phyloP scores from a whole-genome alignment of 2,329 filamentous ascomycete genomes.

The Colletotrichum sp. region DNA sequence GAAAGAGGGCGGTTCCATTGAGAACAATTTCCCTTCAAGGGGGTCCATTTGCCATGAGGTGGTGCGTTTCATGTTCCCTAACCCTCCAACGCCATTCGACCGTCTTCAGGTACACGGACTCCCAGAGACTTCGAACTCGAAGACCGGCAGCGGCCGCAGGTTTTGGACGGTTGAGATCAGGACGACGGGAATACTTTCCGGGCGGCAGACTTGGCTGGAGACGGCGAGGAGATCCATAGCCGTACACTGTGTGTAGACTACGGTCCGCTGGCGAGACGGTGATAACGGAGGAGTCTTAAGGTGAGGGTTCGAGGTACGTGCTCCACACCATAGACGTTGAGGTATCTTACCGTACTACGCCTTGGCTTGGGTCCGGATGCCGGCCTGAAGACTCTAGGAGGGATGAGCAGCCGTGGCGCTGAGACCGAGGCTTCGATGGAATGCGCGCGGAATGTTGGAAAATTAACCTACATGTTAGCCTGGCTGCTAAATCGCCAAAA shows the following conservation, averaged over 20 bases:
- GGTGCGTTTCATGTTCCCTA: slow-evolving; percentile 21
- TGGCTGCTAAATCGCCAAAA: neutral
- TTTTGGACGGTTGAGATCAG: neutral
- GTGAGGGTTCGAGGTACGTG: neutral
- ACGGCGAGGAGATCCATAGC: neutral
- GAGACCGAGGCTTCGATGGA: slow-evolving; percentile 8
- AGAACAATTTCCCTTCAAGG: slow-evolving; percentile 13
- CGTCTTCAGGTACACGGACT: slow-evolving; percentile 7
- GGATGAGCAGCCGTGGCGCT: slow-evolving; percentile 1
- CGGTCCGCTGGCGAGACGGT: neutral
- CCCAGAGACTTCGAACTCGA: neutral
- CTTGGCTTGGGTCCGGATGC: neutral
- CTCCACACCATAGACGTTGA: slow-evolving; percentile 13
- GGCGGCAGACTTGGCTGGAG: neutral
- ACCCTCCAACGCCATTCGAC: slow-evolving; percentile 12
- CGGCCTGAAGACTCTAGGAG: neutral
- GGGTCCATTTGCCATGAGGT: slow-evolving; percentile 17
- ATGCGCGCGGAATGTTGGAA: slow-evolving; percentile 4
- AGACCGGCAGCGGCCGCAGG: slow-evolving; percentile 4
- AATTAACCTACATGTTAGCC: slow-evolving; percentile 7
- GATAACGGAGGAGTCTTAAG: neutral
- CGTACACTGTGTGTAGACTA: neutral
- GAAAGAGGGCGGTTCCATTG: slow-evolving; percentile 8
- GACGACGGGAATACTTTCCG: neutral
- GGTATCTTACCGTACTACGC: neutral